Evolutionary conservation across 176 grass and related monocot genomes (phyloP), one percentile per base, ranked within the genome.

Genomic region (Poa annua): DNA sequence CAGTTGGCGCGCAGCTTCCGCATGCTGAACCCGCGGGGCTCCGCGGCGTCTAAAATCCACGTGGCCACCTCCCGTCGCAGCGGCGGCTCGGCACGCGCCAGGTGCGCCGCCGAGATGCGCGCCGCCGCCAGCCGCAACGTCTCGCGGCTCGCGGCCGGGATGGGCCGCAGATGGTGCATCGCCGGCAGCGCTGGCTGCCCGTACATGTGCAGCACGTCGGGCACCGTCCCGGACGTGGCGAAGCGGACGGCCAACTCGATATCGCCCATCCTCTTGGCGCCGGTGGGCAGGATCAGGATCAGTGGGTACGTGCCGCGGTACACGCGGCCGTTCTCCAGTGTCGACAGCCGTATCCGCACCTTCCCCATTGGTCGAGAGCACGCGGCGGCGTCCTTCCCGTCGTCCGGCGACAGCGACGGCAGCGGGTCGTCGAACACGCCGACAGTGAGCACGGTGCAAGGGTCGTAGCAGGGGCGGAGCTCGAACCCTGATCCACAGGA

Each of bases 1-100:
- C 96, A 95, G 82, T 93, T 95, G 66, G 96, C 88, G 51, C 96
- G 96, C 75, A 98, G 84, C 88, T 89, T 94, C 15, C 96, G 82
- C 96, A 98, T 93, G 89, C 92, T 98, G 92, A 95, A 98, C 13
- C 92, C 90, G 17, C 96, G 92, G 15, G 92, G 82, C 62, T 93
- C 90, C 9, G 74, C 26, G 20, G 92, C 92, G 55, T 98, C 96
- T 19, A 98, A 80, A 85, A 95, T 90, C 96, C 96, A 98, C 86
- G 56, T 29, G 14, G 65, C 80, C 84, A 91, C 96, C 86, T 98
- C 96, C 13, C 86, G 82, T 25, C 85, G 89, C 54, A 98, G 87
- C 63, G 96, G 89, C 51, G 96, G 96, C 79, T 98, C 96, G 17
- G 90, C 91, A 24, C 88, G 85, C 21, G 80, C 83, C 82, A 98